Percentiles rank a stretch among this genome's conserved stretches.
These are phyloP conservation scores for Stenogyne calaminthoides DNA, from an alignment of 305 asterid species.

Conservation along the genomic window DNA sequence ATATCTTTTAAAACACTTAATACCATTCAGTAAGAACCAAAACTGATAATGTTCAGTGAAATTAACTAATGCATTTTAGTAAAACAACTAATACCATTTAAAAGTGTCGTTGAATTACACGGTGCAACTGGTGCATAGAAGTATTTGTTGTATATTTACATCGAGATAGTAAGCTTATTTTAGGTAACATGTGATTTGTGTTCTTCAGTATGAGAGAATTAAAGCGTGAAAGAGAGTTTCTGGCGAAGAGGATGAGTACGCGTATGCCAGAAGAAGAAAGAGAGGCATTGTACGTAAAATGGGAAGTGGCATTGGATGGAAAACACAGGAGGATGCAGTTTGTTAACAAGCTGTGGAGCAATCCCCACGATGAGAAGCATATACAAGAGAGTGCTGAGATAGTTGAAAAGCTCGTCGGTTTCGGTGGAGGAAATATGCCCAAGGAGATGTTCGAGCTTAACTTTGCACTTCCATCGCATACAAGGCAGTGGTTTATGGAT, in stretches of 20 bases:
- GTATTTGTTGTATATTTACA: background rate
- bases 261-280: constrained; percentile 84
- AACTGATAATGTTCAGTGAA: too few species aligned
- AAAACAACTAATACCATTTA: too few species aligned
- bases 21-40: too few species aligned
- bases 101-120: too few species aligned
- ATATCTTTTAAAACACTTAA: too few species aligned
- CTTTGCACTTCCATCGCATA: constrained; percentile 83
- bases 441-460: constrained; percentile 96
- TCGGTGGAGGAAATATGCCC: constrained; percentile 78
- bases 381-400: constrained; percentile 89
- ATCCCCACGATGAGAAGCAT: constrained; percentile 72
- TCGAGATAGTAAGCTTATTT: constrained; percentile 6
- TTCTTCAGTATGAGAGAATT: constrained; percentile 66
- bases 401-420: constrained; percentile 91
- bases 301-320: constrained; percentile 97
- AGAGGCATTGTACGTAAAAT: constrained; percentile 73
- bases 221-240: constrained; percentile 88
- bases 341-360: constrained; percentile 81
- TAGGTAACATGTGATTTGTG: background rate
- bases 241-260: constrained; percentile 76
- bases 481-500: constrained; percentile 80
- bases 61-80: too few species aligned
- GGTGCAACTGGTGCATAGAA: too few species aligned
- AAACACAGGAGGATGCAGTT: constrained; percentile 85